Percentiles rank a stretch among this genome's conserved stretches.
These are phyloP conservation scores for Tranzscheliella williamsii DNA, from an alignment of 1,284 basidiomycete species.

Conservation along the genomic window DNA sequence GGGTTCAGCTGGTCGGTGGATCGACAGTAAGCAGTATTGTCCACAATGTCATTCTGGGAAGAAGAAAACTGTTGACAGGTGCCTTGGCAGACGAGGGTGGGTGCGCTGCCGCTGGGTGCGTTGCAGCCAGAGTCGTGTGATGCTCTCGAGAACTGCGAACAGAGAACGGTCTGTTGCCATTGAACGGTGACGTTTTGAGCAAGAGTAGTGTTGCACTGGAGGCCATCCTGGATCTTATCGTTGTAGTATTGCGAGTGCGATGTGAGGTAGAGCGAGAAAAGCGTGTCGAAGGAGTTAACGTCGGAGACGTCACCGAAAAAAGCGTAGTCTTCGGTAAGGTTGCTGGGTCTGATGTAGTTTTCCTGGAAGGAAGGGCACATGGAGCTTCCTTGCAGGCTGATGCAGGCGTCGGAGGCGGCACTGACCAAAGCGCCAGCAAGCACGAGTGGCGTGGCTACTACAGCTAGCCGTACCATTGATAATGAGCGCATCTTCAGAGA, in stretches of 20 bases:
- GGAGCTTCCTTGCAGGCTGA: slow-evolving; percentile 40
- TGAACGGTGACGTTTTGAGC: slow-evolving; percentile 48
- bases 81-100: slow-evolving; percentile 53
- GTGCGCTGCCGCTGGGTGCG: slow-evolving; percentile 16
- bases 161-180: slow-evolving; percentile 52
- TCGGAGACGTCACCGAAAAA: slow-evolving; percentile 60
- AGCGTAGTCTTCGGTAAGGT: slow-evolving; percentile 60
- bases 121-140: slow-evolving; percentile 50
- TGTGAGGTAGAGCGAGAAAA: slow-evolving; percentile 61
- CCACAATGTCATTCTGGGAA: slow-evolving; percentile 44
- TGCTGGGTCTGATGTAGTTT: slow-evolving; percentile 58
- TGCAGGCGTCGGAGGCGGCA: slow-evolving; percentile 37
- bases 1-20: slow-evolving; percentile 43
- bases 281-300: slow-evolving; percentile 62
- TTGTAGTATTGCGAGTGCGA: slow-evolving; percentile 53
- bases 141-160: slow-evolving; percentile 52
- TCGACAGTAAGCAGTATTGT: slow-evolving; percentile 49
- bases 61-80: slow-evolving; percentile 48
- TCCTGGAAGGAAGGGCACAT: slow-evolving; percentile 52
- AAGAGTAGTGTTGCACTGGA: slow-evolving; percentile 46
- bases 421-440: slow-evolving; percentile 15
- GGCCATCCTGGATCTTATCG: slow-evolving; percentile 40
- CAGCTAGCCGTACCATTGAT: slow-evolving; percentile 17
- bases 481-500: slow-evolving; percentile 36
- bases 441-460: slow-evolving; percentile 19